Percentiles rank a stretch among this genome's conserved stretches.
These are phyloP conservation scores for Durio zibethinus DNA, from an alignment of 345 rosid species.

Conservation along the genomic window DNA sequence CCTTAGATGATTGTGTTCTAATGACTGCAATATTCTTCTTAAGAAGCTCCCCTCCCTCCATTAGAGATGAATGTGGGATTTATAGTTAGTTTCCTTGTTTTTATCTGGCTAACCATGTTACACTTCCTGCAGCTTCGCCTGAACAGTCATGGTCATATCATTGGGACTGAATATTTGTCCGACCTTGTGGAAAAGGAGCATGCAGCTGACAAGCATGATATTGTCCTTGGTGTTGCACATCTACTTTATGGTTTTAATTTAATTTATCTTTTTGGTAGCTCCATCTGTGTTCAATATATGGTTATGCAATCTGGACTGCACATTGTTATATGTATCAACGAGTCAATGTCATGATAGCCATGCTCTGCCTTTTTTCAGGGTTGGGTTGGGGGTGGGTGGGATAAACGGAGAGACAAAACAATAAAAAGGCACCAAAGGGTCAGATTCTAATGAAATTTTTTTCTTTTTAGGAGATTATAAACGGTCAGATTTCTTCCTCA, in stretches of 20 bases:
- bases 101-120: slow-evolving; percentile 22
- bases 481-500: neutral
- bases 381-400: neutral
- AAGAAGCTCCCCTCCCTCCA: neutral
- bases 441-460: neutral
- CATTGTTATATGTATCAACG: neutral
- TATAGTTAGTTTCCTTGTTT: neutral
- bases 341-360: neutral
- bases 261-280: neutral
- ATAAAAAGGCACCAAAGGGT: neutral
- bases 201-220: slow-evolving; percentile 72
- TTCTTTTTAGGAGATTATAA: neutral
- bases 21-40: slow-evolving; percentile 2
- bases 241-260: neutral
- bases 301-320: neutral
- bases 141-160: slow-evolving; percentile 73
- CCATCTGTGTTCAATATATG: neutral
- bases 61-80: neutral
- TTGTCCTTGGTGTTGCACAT: slow-evolving; percentile 1
- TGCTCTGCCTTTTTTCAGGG: neutral
- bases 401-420: neutral
- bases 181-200: slow-evolving; percentile 95
- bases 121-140: slow-evolving; percentile 80
- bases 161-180: slow-evolving; percentile 88
- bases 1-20: neutral